Percentiles rank a stretch among this genome's conserved stretches.
Evolutionary conservation across 768 basidiomycete genomes (phyloP).

Genomic region (Boletus speciosus): DNA sequence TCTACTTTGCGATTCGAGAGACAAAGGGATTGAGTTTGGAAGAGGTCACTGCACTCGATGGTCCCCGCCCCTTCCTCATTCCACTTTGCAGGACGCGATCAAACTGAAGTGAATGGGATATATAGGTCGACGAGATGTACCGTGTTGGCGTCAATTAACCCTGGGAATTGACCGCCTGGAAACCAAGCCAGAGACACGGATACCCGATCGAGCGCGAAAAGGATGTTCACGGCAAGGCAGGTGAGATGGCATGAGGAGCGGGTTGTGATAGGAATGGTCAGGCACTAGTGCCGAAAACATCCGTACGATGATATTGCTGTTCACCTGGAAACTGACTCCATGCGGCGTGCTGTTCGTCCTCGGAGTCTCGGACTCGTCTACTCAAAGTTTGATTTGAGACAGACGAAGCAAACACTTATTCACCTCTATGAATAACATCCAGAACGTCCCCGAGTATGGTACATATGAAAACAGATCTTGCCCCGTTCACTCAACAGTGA

Average conservation of each 20-base stretch:
- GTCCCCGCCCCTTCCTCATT: neutral
- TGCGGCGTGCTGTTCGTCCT: neutral
- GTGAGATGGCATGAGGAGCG: neutral
- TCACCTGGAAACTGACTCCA: neutral
- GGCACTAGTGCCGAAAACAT: neutral
- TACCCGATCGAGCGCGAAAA: neutral
- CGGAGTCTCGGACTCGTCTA: neutral
- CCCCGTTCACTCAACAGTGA: neutral
- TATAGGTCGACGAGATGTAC: conserved; percentile 72
- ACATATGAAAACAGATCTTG: neutral
- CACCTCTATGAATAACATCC: neutral
- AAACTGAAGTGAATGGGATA: neutral
- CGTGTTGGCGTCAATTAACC: conserved; percentile 53
- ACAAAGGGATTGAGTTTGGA: conserved; percentile 74
- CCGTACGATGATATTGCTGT: neutral
- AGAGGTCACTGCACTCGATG: conserved; percentile 41
- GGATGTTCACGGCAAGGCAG: neutral
- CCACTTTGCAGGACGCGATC: neutral
- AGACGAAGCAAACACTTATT: no score
- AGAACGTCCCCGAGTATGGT: neutral
- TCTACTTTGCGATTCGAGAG: conserved; percentile 79
- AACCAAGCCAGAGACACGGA: conserved; percentile 39
- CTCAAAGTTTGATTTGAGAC: neutral
- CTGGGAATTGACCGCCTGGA: conserved; percentile 61
- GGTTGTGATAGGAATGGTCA: no score